These are phyloP conservation scores for Lachancea thermotolerans DNA, from an alignment of 805 yeast genomes.

Conservation along the genomic window DNA sequence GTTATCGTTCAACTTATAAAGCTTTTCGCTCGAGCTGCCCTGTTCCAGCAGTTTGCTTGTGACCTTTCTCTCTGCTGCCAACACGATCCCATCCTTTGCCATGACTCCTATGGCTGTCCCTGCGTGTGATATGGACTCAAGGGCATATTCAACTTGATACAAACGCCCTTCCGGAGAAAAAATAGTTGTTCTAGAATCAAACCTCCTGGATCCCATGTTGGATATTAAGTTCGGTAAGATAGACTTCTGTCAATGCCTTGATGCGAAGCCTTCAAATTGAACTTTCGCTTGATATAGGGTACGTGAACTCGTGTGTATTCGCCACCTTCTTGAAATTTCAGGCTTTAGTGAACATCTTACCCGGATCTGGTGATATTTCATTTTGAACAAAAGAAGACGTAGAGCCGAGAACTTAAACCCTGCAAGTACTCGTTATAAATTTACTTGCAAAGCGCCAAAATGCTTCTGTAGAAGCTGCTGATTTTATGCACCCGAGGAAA, in stretches of 20 bases:
- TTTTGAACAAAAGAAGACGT: neutral
- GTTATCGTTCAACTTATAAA: slow-evolving; percentile 76
- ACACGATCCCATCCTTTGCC: slow-evolving; percentile 79
- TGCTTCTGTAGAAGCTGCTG: neutral
- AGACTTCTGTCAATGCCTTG: neutral
- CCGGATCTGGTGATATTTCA: slow-evolving; percentile 9
- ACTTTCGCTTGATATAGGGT: neutral
- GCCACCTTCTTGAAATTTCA: slow-evolving; percentile 2
- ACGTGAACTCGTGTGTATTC: neutral
- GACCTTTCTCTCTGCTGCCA: slow-evolving; percentile 95
- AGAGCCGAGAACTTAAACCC: neutral
- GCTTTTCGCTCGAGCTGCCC: slow-evolving; percentile 88
- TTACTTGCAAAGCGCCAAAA: neutral
- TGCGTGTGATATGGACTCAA: slow-evolving; percentile 95
- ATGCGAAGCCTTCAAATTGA: neutral
- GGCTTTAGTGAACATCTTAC: neutral
- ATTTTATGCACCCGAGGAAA: neutral
- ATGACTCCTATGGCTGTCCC: slow-evolving; percentile 96
- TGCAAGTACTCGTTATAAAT: neutral
- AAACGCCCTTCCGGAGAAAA: slow-evolving; percentile 98
- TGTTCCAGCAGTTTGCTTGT: slow-evolving; percentile 89
- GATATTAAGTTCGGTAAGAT: neutral
- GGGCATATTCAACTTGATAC: slow-evolving; percentile 94
- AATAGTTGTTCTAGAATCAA: slow-evolving; percentile 97
- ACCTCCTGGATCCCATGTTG: slow-evolving; percentile 79